Evolutionary conservation across 306 rosid genomes (phyloP).

Genomic region (Leucaena leucocephala): DNA sequence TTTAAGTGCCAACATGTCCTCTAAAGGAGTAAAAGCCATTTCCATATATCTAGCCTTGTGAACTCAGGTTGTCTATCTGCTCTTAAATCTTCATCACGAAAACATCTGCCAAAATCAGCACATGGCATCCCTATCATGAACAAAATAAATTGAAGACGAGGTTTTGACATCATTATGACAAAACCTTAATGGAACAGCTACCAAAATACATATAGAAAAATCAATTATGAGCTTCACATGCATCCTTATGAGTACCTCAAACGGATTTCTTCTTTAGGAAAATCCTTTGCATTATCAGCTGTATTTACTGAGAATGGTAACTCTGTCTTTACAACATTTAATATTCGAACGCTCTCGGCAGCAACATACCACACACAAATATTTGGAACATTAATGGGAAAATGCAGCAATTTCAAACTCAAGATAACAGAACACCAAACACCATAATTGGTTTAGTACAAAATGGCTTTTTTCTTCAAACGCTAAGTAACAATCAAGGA

Average conservation of each 20-base stretch:
- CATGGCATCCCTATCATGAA: conserved; percentile 14
- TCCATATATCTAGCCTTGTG: conserved; percentile 94
- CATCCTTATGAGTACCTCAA: conserved; percentile 57
- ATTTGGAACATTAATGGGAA: conserved; percentile 5
- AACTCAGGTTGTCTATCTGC: conserved; percentile 98
- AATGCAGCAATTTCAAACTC: conserved; percentile 4
- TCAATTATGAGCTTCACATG: conserved; percentile 13
- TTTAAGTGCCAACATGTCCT: conserved; percentile 77
- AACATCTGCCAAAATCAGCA: conserved; percentile 61
- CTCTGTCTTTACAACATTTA: conserved; percentile 77
- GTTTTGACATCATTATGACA: conserved; percentile 1
- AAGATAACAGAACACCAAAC: neutral
- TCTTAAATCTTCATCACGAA: conserved; percentile 95
- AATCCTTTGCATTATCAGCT: conserved; percentile 75
- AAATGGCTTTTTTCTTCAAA: neutral
- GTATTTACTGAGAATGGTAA: conserved; percentile 87
- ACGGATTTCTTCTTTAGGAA: conserved; percentile 88
- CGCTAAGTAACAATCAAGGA: conserved; percentile 21
- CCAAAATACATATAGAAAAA: neutral
- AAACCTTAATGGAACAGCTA: conserved; percentile 10
- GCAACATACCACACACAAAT: conserved; percentile 61
- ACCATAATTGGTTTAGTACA: neutral
- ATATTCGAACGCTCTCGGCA: conserved; percentile 72
- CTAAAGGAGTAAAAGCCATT: conserved; percentile 89
- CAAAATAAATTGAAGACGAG: neutral